phyloP scores from a whole-genome alignment of 371 early-diverging fungal species.

The Mucor velutinosus region DNA sequence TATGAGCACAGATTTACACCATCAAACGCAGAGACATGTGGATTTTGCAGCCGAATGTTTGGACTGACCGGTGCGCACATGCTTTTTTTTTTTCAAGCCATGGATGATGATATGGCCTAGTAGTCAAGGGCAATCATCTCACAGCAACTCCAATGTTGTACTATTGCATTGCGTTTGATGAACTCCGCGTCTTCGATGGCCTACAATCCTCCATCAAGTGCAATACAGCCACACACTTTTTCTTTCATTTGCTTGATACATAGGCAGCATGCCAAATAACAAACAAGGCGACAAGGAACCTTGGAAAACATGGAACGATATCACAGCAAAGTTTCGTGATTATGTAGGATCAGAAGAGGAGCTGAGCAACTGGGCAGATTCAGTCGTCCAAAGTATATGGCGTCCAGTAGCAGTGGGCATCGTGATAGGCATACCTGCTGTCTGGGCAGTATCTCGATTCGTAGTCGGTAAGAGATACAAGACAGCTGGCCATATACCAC shows the following conservation, averaged over 20 bases:
- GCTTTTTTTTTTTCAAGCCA: background rate
- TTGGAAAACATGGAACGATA: background rate
- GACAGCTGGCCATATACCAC: slow-evolving; percentile 56
- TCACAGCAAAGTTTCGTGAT: background rate
- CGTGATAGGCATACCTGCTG: slow-evolving; percentile 25
- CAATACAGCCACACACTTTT: background rate
- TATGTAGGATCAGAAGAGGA: slow-evolving; percentile 1
- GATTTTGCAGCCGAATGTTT: background rate
- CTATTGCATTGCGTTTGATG: background rate
- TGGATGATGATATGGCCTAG: background rate
- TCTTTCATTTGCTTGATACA: background rate
- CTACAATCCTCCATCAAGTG: background rate
- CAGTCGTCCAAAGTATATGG: slow-evolving; percentile 33
- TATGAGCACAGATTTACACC: background rate
- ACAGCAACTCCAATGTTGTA: background rate
- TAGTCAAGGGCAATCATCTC: background rate
- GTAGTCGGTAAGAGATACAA: slow-evolving; percentile 43
- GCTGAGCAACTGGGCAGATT: slow-evolving; percentile 28
- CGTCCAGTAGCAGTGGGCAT: slow-evolving; percentile 29
- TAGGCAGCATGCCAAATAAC: background rate
- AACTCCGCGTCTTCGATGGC: background rate
- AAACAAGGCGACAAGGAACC: background rate
- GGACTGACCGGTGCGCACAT: background rate
- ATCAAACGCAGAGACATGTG: background rate
- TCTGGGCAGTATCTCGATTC: slow-evolving; percentile 20